These are phyloP conservation scores for Magnusiomyces suaveolens DNA, from an alignment of 1,139 yeast species.

Conservation along the genomic window DNA sequence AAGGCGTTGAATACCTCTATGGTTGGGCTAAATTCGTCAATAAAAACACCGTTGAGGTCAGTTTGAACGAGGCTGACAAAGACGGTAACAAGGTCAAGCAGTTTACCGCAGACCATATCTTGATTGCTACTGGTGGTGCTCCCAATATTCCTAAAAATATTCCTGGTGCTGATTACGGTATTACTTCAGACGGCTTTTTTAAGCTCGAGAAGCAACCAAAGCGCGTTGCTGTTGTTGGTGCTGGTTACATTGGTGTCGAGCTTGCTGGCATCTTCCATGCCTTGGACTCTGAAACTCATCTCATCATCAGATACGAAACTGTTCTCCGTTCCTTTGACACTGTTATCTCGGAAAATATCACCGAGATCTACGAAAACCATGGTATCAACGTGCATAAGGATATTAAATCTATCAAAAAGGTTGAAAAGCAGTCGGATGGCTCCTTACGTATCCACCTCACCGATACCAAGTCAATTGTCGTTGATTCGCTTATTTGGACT, in stretches of 20 bases:
- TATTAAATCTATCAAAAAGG: constrained; percentile 44
- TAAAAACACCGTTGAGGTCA: constrained; percentile 60
- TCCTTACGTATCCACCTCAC: constrained; percentile 37
- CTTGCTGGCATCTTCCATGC: constrained; percentile 88
- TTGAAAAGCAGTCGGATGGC: constrained; percentile 53
- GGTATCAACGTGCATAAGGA: constrained; percentile 74
- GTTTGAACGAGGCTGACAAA: constrained; percentile 25
- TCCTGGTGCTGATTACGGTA: constrained; percentile 77
- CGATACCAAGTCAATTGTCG: neutral
- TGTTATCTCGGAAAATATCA: constrained; percentile 65
- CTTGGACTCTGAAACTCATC: constrained; percentile 76
- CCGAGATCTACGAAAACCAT: constrained; percentile 66
- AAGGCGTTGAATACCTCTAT: constrained; percentile 75
- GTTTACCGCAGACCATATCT: constrained; percentile 70
- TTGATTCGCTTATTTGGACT: constrained; percentile 81
- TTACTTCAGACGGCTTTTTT: constrained; percentile 87
- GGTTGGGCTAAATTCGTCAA: constrained; percentile 73
- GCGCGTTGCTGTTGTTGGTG: constrained; percentile 90
- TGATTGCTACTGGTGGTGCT: constrained; percentile 90
- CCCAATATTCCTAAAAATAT: constrained; percentile 62
- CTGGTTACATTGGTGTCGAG: constrained; percentile 95
- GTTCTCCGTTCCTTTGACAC: constrained; percentile 83
- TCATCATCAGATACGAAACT: constrained; percentile 83
- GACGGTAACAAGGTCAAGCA: constrained; percentile 42
- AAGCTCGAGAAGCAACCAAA: constrained; percentile 73